phyloP scores from a whole-genome alignment of 148 eudicot genomes.

The Salicornia ramosissima region DNA sequence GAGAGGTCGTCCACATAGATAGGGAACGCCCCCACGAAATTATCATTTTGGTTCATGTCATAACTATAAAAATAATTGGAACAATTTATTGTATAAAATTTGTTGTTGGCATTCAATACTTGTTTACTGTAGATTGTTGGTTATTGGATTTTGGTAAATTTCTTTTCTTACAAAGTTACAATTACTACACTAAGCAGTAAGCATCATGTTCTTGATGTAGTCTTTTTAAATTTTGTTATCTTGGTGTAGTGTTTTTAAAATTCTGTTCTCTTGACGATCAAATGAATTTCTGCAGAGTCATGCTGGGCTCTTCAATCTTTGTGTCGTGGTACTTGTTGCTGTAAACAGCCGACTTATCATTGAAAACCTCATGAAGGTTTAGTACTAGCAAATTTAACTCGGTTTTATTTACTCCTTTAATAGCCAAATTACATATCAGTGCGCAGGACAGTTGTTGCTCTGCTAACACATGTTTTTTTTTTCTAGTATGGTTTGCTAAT shows the following conservation, averaged over 20 bases:
- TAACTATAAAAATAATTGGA: too few species aligned
- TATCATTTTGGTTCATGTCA: too few species aligned
- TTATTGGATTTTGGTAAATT: neutral
- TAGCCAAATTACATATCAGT: neutral
- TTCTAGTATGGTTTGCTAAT: constrained; percentile 96
- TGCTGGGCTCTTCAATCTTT: constrained; percentile 95
- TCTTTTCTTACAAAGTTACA: too few species aligned
- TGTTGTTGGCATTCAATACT: too few species aligned
- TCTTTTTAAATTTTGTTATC: neutral
- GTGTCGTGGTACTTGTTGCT: constrained; percentile 93
- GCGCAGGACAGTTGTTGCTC: neutral
- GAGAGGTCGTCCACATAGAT: too few species aligned
- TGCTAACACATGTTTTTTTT: neutral
- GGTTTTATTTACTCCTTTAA: constrained; percentile 5
- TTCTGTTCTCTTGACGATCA: too few species aligned
- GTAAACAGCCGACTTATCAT: constrained; percentile 94
- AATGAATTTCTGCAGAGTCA: constrained; percentile 58
- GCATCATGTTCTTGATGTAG: neutral
- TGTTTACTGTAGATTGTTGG: too few species aligned
- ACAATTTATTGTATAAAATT: too few species aligned
- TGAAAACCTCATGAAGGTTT: constrained; percentile 96
- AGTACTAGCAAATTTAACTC: neutral
- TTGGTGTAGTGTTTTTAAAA: neutral
- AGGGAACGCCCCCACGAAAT: too few species aligned
- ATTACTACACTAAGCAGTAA: neutral